A percentile compares a stretch with the other conserved stretches of the same genome.
Conservation (phyloP, 139 green algal species). For the Coelastrella sp. region DNA sequence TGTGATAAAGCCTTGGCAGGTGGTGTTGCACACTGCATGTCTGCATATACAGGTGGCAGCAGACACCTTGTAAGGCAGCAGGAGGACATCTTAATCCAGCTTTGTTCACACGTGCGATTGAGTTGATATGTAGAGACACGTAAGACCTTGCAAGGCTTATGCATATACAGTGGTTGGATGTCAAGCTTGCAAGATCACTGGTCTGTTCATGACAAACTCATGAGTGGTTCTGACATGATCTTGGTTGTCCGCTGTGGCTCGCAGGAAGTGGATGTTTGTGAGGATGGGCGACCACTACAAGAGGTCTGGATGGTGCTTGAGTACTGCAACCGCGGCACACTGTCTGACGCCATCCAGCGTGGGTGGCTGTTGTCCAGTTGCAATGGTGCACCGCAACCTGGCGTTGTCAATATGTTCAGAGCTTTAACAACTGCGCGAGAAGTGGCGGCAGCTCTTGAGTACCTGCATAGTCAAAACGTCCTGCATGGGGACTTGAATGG, state of each 20-base stretch:
- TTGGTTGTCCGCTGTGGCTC: background rate
- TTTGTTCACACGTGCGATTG: no score
- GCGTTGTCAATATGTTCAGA: background rate
- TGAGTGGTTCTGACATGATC: no score
- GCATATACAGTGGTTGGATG: no score
- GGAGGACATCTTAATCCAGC: no score
- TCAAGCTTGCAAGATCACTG: no score
- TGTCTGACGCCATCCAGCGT: constrained; percentile 39
- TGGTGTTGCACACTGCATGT: no score
- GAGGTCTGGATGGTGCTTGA: constrained; percentile 54
- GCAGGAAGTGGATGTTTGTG: constrained; percentile 50
- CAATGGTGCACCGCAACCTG: constrained; percentile 11
- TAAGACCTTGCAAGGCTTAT: no score
- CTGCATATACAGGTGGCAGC: no score
- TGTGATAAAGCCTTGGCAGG: no score
- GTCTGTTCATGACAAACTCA: no score
- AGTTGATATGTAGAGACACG: no score
- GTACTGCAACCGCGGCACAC: constrained; percentile 45
- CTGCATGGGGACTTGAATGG: constrained; percentile 67
- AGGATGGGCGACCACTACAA: constrained; percentile 44
- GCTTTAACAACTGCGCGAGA: constrained; percentile 43
- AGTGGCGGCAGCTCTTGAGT: constrained; percentile 53
- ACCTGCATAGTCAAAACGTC: constrained; percentile 59
- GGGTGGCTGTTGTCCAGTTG: constrained; percentile 35
- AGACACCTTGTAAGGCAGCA: no score